Conservation (phyloP, 495 filamentous ascomycete genomes). For the Recurvomyces mirabilis region DNA sequence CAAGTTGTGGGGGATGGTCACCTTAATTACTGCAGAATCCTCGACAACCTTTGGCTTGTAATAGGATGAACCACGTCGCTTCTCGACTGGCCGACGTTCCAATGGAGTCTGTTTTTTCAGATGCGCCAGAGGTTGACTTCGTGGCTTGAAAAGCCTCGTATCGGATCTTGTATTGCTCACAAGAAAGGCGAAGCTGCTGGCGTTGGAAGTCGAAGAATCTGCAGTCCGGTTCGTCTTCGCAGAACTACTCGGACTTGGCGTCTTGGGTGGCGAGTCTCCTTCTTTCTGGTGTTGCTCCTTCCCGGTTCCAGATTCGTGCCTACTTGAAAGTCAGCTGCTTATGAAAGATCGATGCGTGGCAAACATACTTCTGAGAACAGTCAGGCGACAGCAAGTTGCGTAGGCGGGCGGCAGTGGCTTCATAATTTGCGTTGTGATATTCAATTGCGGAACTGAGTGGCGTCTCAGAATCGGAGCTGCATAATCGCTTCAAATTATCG, state of each 20-base stretch:
- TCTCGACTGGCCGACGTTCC: background rate
- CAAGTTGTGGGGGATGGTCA: too few species aligned
- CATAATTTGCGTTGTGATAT: slow-evolving; percentile 9
- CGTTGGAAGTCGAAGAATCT: too few species aligned
- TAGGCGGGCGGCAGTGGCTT: background rate
- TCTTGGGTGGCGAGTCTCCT: slow-evolving; percentile 6
- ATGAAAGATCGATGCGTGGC: background rate
- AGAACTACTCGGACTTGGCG: slow-evolving; percentile 1
- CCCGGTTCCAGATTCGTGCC: background rate
- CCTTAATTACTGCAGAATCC: slow-evolving; percentile 2
- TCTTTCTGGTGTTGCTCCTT: background rate
- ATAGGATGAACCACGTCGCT: slow-evolving; percentile 6
- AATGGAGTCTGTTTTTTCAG: background rate
- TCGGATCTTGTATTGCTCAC: slow-evolving; percentile 8
- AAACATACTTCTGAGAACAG: background rate
- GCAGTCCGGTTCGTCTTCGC: background rate
- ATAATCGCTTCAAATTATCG: too few species aligned
- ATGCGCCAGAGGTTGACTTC: slow-evolving; percentile 10
- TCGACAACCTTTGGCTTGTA: slow-evolving; percentile 16
- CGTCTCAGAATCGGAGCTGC: background rate
- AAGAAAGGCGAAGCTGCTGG: slow-evolving; percentile 16
- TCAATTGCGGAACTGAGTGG: background rate
- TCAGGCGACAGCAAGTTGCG: background rate
- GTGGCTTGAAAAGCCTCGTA: slow-evolving; percentile 8
- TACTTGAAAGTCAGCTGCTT: too few species aligned